phyloP scores from a whole-genome alignment of 306 rosid species.

The Elaeagnus macrophylla region DNA sequence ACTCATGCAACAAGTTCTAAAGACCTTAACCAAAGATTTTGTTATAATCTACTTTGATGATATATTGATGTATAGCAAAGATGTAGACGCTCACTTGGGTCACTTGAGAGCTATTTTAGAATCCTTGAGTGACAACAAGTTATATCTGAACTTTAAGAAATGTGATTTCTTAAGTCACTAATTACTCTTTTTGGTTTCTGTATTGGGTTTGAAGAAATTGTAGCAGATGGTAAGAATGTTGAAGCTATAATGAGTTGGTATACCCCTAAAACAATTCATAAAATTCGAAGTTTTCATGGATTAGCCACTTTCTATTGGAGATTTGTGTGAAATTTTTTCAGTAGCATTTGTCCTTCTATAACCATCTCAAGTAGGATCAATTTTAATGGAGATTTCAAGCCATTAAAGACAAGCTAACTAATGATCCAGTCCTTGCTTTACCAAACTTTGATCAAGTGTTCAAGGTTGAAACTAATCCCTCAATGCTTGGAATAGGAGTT shows the following conservation, averaged over 20 bases:
- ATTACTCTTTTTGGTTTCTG: not conserved
- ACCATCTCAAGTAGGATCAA: not conserved
- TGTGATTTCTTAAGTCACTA: not conserved
- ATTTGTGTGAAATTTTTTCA: not conserved
- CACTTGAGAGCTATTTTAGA: no score
- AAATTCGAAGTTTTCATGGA: not conserved
- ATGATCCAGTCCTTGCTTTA: not conserved
- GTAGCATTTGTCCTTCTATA: not conserved
- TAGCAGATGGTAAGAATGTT: not conserved
- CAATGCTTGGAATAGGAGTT: not conserved
- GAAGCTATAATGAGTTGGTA: not conserved
- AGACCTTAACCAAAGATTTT: not conserved
- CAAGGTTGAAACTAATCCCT: not conserved
- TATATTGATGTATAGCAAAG: not conserved
- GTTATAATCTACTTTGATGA: conserved; percentile 1
- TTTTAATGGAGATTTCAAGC: conserved; percentile 4
- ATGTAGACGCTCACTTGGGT: not conserved
- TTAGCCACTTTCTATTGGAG: not conserved
- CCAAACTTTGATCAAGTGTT: not conserved
- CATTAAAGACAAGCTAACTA: not conserved
- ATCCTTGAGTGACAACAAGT: no score
- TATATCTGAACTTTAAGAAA: no score
- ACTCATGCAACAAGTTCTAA: not conserved
- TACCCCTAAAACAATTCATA: not conserved
- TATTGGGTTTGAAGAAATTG: not conserved